Conservation (phyloP, 2,329 filamentous ascomycete genomes). For the Talaromyces sp. region DNA sequence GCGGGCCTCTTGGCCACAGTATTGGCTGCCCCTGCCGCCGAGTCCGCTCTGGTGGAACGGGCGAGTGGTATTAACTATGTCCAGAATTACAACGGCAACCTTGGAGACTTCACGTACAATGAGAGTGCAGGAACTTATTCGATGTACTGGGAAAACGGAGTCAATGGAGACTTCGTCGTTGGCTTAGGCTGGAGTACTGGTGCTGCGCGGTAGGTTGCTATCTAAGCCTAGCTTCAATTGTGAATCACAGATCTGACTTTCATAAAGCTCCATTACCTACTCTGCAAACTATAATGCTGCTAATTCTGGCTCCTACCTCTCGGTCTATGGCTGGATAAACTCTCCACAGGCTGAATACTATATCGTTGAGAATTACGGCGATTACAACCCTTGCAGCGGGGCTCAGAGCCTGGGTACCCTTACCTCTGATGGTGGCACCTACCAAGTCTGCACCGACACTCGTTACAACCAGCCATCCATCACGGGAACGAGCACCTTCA, state of each 20-base stretch:
- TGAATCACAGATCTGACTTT: neutral
- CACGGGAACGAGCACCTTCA: constrained; percentile 41
- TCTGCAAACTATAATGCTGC: neutral
- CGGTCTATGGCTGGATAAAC: constrained; percentile 45
- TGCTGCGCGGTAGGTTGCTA: neutral
- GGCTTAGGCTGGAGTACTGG: constrained; percentile 1
- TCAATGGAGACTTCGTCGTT: constrained; percentile 3
- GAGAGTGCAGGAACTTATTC: neutral
- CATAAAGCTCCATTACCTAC: constrained; percentile 1
- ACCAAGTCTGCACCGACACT: constrained; percentile 39
- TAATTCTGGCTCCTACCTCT: constrained; percentile 26
- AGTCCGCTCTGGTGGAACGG: neutral
- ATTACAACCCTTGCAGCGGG: constrained; percentile 32
- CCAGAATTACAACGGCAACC: neutral
- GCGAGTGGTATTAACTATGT: neutral
- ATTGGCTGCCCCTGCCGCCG: neutral
- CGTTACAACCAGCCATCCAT: constrained; percentile 44
- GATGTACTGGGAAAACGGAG: constrained; percentile 2
- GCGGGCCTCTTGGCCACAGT: neutral
- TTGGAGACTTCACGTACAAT: neutral
- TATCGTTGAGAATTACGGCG: constrained; percentile 35
- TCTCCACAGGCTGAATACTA: constrained; percentile 39
- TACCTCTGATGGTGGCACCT: constrained; percentile 37
- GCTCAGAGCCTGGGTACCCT: constrained; percentile 36
- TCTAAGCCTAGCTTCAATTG: neutral